A percentile compares a stretch with the other conserved stretches of the same genome.
phyloP scores from a whole-genome alignment of 768 basidiomycete species.

The Tricholoma bakamatsutake region DNA sequence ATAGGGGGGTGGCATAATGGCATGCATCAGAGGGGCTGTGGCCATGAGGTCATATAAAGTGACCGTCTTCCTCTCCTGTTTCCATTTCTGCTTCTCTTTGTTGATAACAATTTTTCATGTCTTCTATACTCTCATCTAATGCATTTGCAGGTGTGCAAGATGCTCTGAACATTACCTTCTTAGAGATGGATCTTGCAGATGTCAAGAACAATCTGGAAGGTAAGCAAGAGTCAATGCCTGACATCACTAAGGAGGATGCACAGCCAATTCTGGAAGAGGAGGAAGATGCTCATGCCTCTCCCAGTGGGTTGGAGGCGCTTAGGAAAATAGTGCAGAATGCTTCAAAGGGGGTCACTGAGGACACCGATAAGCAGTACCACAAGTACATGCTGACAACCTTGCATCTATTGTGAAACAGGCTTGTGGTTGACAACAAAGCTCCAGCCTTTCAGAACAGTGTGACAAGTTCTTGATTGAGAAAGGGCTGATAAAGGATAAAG shows the following conservation, averaged over 20 bases:
- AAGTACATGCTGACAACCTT: not conserved
- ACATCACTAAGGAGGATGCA: not conserved
- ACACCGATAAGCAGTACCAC: not conserved
- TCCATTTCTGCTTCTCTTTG: not conserved
- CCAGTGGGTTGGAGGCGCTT: not conserved
- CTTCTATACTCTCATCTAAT: not conserved
- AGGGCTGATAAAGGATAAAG: not conserved
- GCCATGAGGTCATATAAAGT: not conserved
- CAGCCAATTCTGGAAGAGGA: not conserved
- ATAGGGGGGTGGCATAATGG: not conserved
- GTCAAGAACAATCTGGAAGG: conserved; percentile 1
- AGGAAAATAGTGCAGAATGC: not conserved
- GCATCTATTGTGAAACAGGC: not conserved
- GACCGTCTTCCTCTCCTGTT: not conserved
- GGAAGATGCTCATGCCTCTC: not conserved
- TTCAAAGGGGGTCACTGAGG: not conserved
- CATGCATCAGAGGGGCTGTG: not conserved
- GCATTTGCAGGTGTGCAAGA: not conserved
- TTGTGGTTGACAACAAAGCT: not conserved
- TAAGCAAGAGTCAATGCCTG: not conserved
- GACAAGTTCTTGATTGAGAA: not conserved
- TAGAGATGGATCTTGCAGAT: not conserved
- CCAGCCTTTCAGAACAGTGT: not conserved
- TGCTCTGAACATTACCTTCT: not conserved
- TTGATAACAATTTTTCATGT: not conserved